phyloP scores from a whole-genome alignment of 495 filamentous ascomycete genomes.

The Aspergillus incahuasiensis region DNA sequence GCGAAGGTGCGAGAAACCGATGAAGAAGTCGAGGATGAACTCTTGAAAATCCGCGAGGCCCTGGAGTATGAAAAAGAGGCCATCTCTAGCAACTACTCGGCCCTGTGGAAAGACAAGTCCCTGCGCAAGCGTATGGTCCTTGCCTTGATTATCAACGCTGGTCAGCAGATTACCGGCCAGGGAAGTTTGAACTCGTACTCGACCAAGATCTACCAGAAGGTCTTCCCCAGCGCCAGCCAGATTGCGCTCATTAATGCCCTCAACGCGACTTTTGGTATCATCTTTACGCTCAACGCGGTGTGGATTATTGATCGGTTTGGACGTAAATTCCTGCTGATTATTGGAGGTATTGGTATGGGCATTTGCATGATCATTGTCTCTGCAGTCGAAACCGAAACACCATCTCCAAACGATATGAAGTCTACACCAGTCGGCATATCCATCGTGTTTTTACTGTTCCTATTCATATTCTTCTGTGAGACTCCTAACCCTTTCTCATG shows the following conservation, averaged over 20 bases:
- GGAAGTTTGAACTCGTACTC: conserved; percentile 61
- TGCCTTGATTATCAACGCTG: conserved; percentile 54
- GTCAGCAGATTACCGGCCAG: conserved; percentile 59
- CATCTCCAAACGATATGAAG: conserved; percentile 45
- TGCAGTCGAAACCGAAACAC: conserved; percentile 59
- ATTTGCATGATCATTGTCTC: conserved; percentile 63
- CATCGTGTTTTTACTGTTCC: conserved; percentile 58
- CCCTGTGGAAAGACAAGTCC: conserved; percentile 58
- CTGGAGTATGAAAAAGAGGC: conserved; percentile 60
- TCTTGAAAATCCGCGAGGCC: conserved; percentile 53
- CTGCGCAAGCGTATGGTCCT: conserved; percentile 53
- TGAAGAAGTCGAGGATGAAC: conserved; percentile 55
- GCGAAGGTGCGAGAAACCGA: conserved; percentile 50
- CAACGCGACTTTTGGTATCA: conserved; percentile 61
- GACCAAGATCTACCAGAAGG: conserved; percentile 59
- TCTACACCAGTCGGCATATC: conserved; percentile 55
- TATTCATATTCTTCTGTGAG: conserved; percentile 63
- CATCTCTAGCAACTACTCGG: conserved; percentile 50
- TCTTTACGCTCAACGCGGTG: conserved; percentile 67
- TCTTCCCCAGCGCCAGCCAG: conserved; percentile 46
- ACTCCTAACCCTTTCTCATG: background rate
- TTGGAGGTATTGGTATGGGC: conserved; percentile 67
- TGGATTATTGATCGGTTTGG: conserved; percentile 66
- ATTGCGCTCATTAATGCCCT: conserved; percentile 69
- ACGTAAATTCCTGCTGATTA: conserved; percentile 62